Conservation (phyloP, 129 eudicot genomes). For the Helichrysum umbraculigerum region DNA sequence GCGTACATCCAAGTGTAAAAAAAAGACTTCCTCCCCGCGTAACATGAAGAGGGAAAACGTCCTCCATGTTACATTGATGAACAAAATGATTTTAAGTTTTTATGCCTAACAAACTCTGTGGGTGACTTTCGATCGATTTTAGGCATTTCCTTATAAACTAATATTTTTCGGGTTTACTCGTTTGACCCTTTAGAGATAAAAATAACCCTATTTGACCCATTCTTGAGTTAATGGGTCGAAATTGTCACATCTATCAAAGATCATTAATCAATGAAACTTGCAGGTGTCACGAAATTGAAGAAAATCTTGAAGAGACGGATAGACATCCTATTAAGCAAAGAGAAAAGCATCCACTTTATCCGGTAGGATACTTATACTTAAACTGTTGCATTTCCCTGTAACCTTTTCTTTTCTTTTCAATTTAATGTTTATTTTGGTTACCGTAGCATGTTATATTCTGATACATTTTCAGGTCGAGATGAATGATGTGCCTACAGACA, state of each 20-base stretch:
- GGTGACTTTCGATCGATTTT: background rate
- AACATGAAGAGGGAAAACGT: too few species aligned
- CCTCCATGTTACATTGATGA: background rate
- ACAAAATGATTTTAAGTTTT: background rate
- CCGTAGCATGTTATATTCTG: background rate
- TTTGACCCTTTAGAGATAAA: too few species aligned
- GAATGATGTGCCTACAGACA: slow-evolving; percentile 58
- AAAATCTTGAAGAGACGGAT: slow-evolving; percentile 69
- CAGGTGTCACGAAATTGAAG: slow-evolving; percentile 81
- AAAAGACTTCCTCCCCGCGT: too few species aligned
- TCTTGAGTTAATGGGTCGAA: background rate
- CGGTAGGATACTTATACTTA: slow-evolving; percentile 37
- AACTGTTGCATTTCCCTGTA: background rate
- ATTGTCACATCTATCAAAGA: background rate
- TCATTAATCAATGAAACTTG: background rate
- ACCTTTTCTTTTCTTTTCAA: background rate
- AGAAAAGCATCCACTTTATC: slow-evolving; percentile 68
- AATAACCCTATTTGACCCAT: background rate
- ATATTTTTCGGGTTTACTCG: background rate
- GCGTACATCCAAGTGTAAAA: too few species aligned
- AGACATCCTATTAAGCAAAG: slow-evolving; percentile 82
- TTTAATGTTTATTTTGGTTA: background rate
- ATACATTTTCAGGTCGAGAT: slow-evolving; percentile 57
- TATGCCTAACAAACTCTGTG: background rate
- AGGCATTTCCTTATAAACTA: background rate